Evolutionary conservation across 2,329 filamentous ascomycete species (phyloP).

Genomic region (Neofusicoccum umdonicola): DNA sequence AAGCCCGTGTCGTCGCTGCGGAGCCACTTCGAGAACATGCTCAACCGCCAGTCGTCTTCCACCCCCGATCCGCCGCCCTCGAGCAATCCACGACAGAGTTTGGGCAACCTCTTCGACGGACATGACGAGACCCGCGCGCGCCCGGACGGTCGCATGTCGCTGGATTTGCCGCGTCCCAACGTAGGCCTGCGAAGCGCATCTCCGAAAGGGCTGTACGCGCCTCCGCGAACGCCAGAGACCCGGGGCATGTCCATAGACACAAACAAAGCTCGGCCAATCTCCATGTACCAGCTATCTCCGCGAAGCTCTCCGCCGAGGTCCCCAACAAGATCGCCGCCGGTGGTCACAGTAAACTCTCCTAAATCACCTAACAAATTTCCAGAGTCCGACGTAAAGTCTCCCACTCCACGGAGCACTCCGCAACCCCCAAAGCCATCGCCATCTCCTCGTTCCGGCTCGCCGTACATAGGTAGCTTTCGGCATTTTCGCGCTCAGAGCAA

Average conservation of each 20-base stretch:
- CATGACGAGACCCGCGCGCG: constrained; percentile 29
- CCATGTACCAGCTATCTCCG: constrained; percentile 49
- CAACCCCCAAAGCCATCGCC: constrained; percentile 24
- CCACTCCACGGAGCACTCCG: constrained; percentile 29
- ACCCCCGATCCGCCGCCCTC: constrained; percentile 20
- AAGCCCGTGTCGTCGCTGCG: constrained; percentile 79
- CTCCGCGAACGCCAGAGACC: constrained; percentile 20
- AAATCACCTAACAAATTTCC: constrained; percentile 61
- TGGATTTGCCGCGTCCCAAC: constrained; percentile 41
- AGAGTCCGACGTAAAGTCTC: constrained; percentile 31
- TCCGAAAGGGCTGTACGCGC: constrained; percentile 13
- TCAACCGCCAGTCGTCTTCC: constrained; percentile 38
- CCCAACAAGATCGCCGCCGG: constrained; percentile 57
- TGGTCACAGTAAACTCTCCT: constrained; percentile 68
- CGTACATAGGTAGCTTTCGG: constrained; percentile 25
- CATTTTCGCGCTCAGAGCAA: constrained; percentile 41
- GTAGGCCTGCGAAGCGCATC: constrained; percentile 4
- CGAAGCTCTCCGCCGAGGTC: constrained; percentile 37
- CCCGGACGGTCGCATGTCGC: constrained; percentile 37
- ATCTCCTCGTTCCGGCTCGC: constrained; percentile 19
- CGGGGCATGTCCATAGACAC: constrained; percentile 19
- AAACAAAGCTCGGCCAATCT: constrained; percentile 43
- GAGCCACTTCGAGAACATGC: constrained; percentile 78
- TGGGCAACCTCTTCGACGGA: constrained; percentile 28
- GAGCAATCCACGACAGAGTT: constrained; percentile 32